Conservation (phyloP, 345 rosid species). For the Stellera chamaejasme region DNA sequence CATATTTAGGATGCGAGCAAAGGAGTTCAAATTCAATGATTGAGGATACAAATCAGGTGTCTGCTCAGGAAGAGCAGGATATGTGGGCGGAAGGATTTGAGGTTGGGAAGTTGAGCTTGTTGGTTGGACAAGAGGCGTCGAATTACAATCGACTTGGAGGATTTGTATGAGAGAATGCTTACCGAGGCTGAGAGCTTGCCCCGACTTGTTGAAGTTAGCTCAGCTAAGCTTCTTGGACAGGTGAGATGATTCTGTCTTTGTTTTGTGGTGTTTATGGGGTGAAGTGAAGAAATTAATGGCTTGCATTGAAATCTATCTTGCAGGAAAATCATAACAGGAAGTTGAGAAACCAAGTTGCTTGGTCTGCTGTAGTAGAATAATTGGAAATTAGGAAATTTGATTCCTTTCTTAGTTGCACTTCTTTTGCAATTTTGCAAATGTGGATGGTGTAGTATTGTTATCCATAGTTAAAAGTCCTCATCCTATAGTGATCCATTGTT, state of each 20-base stretch:
- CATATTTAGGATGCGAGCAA: conserved; percentile 42
- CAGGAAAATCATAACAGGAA: conserved; percentile 48
- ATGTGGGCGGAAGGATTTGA: conserved; percentile 45
- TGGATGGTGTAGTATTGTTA: not conserved
- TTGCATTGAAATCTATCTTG: not conserved
- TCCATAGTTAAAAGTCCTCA: not conserved
- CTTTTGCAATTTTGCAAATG: no score
- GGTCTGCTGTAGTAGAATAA: conserved; percentile 20
- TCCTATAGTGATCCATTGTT: not conserved
- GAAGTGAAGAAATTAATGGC: not conserved
- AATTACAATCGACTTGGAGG: conserved; percentile 48
- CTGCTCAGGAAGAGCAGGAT: conserved; percentile 46
- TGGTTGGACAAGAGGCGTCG: conserved; percentile 56
- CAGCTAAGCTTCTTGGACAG: no score
- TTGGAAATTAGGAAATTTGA: conserved; percentile 1
- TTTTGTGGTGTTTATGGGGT: not conserved
- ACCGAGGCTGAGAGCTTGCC: no score
- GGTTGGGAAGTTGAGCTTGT: conserved; percentile 37
- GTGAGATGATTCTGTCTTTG: not conserved
- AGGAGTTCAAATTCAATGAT: conserved; percentile 45
- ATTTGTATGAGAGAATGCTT: not conserved
- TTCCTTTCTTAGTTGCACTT: not conserved
- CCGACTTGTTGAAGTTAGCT: no score
- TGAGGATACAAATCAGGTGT: conserved; percentile 35
- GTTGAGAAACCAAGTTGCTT: conserved; percentile 43